Base-by-base conservation (phyloP, 2,329 filamentous ascomycete species). In the Botrytis fabae region DNA sequence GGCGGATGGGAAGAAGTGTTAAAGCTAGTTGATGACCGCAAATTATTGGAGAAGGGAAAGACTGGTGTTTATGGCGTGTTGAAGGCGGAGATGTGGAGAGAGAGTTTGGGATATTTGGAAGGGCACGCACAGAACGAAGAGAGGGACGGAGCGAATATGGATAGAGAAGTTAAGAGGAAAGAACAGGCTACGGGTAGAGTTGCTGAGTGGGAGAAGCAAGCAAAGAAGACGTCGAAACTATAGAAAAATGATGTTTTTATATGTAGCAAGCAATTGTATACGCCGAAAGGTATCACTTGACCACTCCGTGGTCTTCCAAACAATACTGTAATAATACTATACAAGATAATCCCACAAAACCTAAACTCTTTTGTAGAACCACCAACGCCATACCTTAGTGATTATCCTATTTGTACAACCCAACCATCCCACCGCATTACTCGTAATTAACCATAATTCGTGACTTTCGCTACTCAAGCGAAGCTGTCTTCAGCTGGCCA, bases 11-110 rank as follows among this genome's bases (percentile, higher is more conserved):
- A 91, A 8, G 91, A 92, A 73, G 86, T 86, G 28, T 77, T 94
- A 69, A 81, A 79, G 25, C 85, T 95, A 68, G 84, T 94, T 25
- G 80, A 83, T 51, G 87, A 90, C 73, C 84, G 87, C 63, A 86
- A 86, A 68, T 81, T 96, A 74, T 82, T 86, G 9, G 83, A 85
- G 42, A 93, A 92, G 85, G 86, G 86, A 0, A 86, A 87, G 76
- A 88, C 86, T 48, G 89, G 89, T 18, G 88, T 92, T 40, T 95
- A 94, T 80, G 90, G 91, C 4, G 79, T 86, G 71, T 83, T 96
- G 80, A 95, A 94, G 85, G 84, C 86, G 75, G 93, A 95, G 83
- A 91, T 95, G 89, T 94, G 91, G 81, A 85, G 88, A 35, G 89
- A 92, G 80, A 87, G 88, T 10, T 80, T 94, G 48, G 86, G 81